Percentiles rank a stretch among this genome's conserved stretches.
These are phyloP conservation scores for Stagonosporopsis cucurbitacearum DNA, from an alignment of 2,329 filamentous ascomycete genomes.

Conservation along the genomic window DNA sequence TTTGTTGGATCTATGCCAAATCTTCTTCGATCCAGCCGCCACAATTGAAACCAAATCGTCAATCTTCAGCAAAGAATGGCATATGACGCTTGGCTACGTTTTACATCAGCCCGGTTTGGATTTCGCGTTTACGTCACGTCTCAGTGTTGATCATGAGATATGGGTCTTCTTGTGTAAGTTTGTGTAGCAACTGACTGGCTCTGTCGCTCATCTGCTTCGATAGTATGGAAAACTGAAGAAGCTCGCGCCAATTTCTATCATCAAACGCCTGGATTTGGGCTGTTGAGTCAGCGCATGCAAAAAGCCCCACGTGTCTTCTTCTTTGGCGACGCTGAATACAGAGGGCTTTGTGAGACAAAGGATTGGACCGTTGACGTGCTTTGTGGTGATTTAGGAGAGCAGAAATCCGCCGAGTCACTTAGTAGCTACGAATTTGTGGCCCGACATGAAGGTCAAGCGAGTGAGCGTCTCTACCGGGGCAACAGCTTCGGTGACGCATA, in stretches of 20 bases:
- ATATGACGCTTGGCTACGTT: conserved; percentile 5
- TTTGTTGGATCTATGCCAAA: background rate
- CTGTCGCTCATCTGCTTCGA: background rate
- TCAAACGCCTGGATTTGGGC: conserved; percentile 2
- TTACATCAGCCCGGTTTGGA: background rate
- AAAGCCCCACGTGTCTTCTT: background rate
- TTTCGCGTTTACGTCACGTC: background rate
- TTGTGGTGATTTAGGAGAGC: background rate
- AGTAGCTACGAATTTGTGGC: background rate
- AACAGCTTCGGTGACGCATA: background rate
- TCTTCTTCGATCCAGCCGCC: background rate
- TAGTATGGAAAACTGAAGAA: conserved; percentile 5
- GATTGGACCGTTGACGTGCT: conserved; percentile 1
- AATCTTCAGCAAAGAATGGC: conserved; percentile 8
- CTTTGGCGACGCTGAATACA: background rate
- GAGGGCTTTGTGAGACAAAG: background rate
- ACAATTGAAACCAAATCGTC: background rate
- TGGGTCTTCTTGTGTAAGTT: conserved; percentile 3
- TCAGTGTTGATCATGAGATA: background rate
- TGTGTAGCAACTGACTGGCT: background rate
- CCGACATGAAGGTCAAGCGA: background rate
- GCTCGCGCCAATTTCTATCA: conserved; percentile 5
- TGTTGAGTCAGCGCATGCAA: background rate
- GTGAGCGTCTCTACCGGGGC: background rate
- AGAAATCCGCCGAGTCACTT: background rate